Conservation (phyloP, 352 stramenopile species). For the Phytophthora vignae region DNA sequence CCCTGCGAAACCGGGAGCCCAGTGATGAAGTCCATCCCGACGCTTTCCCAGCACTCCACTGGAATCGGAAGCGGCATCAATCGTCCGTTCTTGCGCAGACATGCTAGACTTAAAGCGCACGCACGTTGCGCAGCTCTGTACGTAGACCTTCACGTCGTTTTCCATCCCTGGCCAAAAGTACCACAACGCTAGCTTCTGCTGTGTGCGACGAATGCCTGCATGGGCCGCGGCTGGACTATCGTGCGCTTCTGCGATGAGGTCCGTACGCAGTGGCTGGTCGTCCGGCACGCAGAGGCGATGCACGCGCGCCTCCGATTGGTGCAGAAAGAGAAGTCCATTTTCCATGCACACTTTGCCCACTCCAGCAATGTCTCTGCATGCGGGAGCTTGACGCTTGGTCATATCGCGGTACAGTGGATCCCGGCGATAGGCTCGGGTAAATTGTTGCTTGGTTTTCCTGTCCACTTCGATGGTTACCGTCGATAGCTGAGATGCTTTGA, state of each 20-base stretch:
- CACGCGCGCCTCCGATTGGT: neutral
- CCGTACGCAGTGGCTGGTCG: neutral
- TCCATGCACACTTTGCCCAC: neutral
- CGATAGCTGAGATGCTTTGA: neutral
- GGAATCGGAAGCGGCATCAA: slow-evolving; percentile 12
- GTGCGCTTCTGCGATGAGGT: slow-evolving; percentile 1
- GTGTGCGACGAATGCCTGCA: slow-evolving; percentile 7
- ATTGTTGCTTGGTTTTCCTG: too few relatives aligned
- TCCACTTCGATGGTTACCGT: neutral
- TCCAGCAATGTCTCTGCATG: neutral
- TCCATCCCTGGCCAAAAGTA: slow-evolving; percentile 3
- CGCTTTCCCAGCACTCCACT: slow-evolving; percentile 3
- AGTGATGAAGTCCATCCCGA: slow-evolving; percentile 9
- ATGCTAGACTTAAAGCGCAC: slow-evolving; percentile 2
- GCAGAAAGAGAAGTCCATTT: too few relatives aligned
- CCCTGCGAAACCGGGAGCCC: neutral
- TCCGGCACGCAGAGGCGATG: neutral
- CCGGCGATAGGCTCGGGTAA: neutral
- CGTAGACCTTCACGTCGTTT: slow-evolving; percentile 4
- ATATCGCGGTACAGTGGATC: neutral
- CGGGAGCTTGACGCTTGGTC: neutral
- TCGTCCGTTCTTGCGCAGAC: neutral
- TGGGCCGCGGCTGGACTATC: neutral
- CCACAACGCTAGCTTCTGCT: too few relatives aligned
- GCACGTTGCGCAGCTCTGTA: slow-evolving; percentile 7